Conservation (phyloP, 805 yeast genomes). For the Crinitomyces ghanaensis region DNA sequence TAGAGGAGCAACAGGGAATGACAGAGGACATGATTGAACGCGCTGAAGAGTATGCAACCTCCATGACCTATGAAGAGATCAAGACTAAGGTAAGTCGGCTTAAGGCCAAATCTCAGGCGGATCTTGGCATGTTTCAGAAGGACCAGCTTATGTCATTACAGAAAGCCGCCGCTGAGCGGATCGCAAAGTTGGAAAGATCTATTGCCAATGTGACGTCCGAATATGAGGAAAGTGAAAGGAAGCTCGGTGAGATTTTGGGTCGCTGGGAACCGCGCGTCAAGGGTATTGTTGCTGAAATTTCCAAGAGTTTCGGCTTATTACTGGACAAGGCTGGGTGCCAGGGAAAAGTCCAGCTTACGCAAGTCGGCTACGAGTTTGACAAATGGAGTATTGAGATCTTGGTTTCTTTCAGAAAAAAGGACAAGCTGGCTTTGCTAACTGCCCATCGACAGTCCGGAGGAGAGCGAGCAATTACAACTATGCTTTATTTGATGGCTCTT, state of each 20-base stretch:
- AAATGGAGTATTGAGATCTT: conserved; percentile 78
- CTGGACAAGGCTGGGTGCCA: conserved; percentile 72
- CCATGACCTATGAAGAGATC: too few relatives aligned
- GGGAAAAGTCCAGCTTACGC: conserved; percentile 61
- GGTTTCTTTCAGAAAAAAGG: conserved; percentile 75
- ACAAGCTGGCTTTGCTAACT: conserved; percentile 59
- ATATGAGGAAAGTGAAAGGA: too few relatives aligned
- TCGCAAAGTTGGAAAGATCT: too few relatives aligned
- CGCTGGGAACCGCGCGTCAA: conserved; percentile 57
- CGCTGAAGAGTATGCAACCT: too few relatives aligned
- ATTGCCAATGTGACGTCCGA: too few relatives aligned
- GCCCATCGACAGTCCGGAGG: conserved; percentile 96
- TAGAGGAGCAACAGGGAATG: neutral
- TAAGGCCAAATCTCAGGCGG: too few relatives aligned
- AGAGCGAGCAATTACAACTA: conserved; percentile 91
- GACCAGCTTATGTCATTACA: too few relatives aligned
- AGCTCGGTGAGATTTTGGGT: conserved; percentile 29
- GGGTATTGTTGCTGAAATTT: conserved; percentile 41
- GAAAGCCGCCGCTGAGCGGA: too few relatives aligned
- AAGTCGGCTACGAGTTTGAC: conserved; percentile 37
- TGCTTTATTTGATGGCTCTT: conserved; percentile 76
- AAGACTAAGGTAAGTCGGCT: too few relatives aligned
- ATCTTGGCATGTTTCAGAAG: too few relatives aligned
- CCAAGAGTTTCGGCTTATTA: conserved; percentile 51
- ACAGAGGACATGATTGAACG: too few relatives aligned